These are phyloP conservation scores for Saccharomyces hybrid DNA, from an alignment of 1,139 yeast genomes.

Conservation along the genomic window DNA sequence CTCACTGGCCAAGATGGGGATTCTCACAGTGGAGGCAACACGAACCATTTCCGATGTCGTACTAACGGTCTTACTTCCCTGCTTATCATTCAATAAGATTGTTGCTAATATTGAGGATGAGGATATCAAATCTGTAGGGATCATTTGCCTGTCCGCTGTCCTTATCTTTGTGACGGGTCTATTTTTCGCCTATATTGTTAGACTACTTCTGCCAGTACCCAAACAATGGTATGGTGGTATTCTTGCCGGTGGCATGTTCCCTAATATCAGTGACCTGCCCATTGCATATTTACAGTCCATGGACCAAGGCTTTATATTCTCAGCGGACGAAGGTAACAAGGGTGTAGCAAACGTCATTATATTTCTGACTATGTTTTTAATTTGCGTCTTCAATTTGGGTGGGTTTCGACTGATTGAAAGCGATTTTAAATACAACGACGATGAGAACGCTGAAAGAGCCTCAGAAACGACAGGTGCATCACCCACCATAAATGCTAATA, in stretches of 20 bases:
- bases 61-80: constrained; percentile 67
- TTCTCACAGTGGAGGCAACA: constrained; percentile 68
- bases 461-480: constrained; percentile 6
- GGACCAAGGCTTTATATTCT: constrained; percentile 57
- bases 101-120: constrained; percentile 63
- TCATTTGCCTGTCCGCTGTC: constrained; percentile 45
- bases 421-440: constrained; percentile 46
- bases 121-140: constrained; percentile 73
- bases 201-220: constrained; percentile 45
- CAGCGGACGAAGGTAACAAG: constrained; percentile 51
- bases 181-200: constrained; percentile 25
- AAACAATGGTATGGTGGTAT: constrained; percentile 79
- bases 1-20: constrained; percentile 54
- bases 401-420: constrained; percentile 61
- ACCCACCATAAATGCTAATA: constrained; percentile 2
- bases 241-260: constrained; percentile 70
- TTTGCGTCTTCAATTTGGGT: constrained; percentile 72
- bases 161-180: constrained; percentile 29
- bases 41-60: constrained; percentile 65
- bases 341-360: constrained; percentile 88
- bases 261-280: constrained; percentile 77
- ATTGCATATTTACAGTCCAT: constrained; percentile 84
- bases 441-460: constrained; percentile 21
- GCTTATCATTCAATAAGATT: constrained; percentile 71
- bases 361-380: constrained; percentile 62